Percentiles rank a stretch among this genome's conserved stretches.
Conservation (phyloP, 1,139 yeast species). For the Candida tropicalis region DNA sequence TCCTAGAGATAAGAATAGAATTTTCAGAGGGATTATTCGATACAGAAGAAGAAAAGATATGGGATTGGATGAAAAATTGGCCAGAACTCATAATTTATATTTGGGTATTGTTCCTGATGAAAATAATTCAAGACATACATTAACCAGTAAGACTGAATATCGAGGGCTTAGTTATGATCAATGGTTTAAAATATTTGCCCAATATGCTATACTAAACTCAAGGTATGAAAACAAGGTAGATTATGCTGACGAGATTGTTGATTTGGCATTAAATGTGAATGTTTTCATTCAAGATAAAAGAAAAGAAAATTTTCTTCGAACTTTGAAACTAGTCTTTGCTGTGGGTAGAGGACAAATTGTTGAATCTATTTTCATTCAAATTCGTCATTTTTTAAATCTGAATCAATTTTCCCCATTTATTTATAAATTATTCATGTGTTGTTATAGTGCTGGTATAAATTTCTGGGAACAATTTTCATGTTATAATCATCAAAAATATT, state of each 20-base stretch:
- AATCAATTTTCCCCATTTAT: slow-evolving; percentile 77
- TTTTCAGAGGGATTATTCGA: slow-evolving; percentile 67
- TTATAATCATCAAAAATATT: slow-evolving; percentile 85
- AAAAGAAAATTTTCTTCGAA: slow-evolving; percentile 57
- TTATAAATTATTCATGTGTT: slow-evolving; percentile 65
- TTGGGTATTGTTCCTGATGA: slow-evolving; percentile 60
- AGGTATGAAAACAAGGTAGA: slow-evolving; percentile 59
- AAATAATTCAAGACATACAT: slow-evolving; percentile 34
- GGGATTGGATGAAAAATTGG: slow-evolving; percentile 72
- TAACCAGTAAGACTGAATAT: slow-evolving; percentile 55
- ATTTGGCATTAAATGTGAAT: slow-evolving; percentile 73
- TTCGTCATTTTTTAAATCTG: slow-evolving; percentile 64
- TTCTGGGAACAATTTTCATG: slow-evolving; percentile 66
- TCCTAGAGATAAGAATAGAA: slow-evolving; percentile 70
- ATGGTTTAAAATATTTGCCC: slow-evolving; percentile 87
- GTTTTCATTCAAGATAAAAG: slow-evolving; percentile 68
- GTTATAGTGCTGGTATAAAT: slow-evolving; percentile 64
- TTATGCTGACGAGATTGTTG: slow-evolving; percentile 71
- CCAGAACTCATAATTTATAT: slow-evolving; percentile 64
- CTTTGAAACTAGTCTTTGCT: slow-evolving; percentile 70
- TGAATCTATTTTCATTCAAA: slow-evolving; percentile 40
- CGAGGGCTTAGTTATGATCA: slow-evolving; percentile 75
- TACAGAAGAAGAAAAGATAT: slow-evolving; percentile 62
- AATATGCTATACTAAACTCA: slow-evolving; percentile 68
- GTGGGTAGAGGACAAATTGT: slow-evolving; percentile 41